Conservation (phyloP, 768 basidiomycete species). For the Amanita rimosa region DNA sequence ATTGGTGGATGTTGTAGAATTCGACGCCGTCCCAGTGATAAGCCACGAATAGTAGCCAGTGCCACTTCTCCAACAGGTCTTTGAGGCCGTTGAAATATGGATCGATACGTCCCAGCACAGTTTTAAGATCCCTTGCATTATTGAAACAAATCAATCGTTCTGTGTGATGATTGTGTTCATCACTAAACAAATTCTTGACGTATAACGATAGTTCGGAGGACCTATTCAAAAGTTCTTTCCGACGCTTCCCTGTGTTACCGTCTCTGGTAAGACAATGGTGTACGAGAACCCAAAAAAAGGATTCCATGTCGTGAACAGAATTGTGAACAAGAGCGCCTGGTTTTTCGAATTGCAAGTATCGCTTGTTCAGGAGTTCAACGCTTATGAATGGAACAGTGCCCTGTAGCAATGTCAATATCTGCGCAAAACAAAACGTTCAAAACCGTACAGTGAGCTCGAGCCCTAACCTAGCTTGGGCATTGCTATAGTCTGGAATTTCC, state of each 20-base stretch:
- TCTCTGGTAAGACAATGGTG: slow-evolving; percentile 10
- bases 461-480: no score
- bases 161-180: no score
- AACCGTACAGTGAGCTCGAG: neutral
- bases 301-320: slow-evolving; percentile 13
- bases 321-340: neutral
- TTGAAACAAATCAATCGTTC: no score
- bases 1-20: neutral
- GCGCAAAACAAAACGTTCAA: neutral
- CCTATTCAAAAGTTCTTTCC: neutral
- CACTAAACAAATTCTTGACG: neutral
- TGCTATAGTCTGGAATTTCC: neutral
- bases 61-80: neutral
- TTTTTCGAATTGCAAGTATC: neutral
- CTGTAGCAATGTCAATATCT: neutral
- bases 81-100: neutral
- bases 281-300: slow-evolving; percentile 13
- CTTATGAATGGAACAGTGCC: neutral
- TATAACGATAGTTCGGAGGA: neutral
- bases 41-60: neutral
- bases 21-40: neutral
- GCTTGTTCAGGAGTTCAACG: neutral
- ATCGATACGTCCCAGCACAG: neutral
- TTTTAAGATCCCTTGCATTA: neutral
- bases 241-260: slow-evolving; percentile 9